These are phyloP conservation scores for Quercus lobata DNA, from an alignment of 331 rosid species.

Conservation along the genomic window DNA sequence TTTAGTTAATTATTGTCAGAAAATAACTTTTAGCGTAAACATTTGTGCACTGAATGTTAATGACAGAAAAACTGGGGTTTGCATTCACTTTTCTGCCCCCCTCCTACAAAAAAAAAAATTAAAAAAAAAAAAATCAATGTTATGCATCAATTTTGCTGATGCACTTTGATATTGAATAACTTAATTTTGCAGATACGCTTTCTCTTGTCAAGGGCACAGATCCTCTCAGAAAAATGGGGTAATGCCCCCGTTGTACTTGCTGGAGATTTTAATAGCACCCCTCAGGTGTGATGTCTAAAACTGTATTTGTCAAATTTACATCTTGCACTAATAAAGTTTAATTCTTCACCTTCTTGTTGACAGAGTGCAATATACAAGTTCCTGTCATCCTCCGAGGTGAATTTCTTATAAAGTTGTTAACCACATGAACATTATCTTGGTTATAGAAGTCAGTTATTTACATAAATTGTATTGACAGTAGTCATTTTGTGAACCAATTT, in stretches of 20 bases:
- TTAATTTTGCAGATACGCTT: conserved; percentile 56
- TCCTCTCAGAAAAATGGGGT: conserved; percentile 75
- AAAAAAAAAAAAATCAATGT: neutral
- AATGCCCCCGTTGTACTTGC: conserved; percentile 74
- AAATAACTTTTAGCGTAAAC: neutral
- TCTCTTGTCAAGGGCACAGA: conserved; percentile 63
- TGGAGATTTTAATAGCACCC: conserved; percentile 86
- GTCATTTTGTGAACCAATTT: conserved; percentile 6
- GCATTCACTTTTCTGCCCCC: too few species aligned
- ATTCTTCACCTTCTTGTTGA: conserved; percentile 21
- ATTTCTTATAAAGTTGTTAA: conserved; percentile 17
- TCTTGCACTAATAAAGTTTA: neutral
- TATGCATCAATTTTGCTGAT: neutral
- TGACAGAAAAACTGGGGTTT: neutral
- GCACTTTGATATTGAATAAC: conserved; percentile 9
- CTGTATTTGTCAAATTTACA: conserved; percentile 10
- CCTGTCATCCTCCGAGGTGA: conserved; percentile 78
- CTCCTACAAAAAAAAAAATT: too few species aligned
- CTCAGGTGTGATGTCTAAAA: conserved; percentile 55
- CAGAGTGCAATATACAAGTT: conserved; percentile 95
- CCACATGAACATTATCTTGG: conserved; percentile 16
- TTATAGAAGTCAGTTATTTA: conserved; percentile 25
- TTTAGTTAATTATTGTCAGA: neutral
- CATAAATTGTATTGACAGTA: neutral
- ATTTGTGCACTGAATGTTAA: neutral